Evolutionary conservation across 805 yeast species (phyloP).

Genomic region (Brettanomyces naardenensis): DNA sequence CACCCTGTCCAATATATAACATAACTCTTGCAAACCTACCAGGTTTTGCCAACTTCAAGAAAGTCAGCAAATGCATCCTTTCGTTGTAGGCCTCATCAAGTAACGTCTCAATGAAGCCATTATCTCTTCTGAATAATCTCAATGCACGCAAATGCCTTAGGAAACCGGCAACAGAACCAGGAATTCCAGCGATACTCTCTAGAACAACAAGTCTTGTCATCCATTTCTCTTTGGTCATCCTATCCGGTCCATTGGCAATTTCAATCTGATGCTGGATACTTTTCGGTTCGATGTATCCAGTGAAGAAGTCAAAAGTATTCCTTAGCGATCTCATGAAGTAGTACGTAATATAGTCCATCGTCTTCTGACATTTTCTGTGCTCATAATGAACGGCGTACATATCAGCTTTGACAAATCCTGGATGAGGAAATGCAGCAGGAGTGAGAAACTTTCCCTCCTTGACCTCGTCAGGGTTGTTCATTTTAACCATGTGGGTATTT

Average conservation of each 20-base stretch:
- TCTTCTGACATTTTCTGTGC: slow-evolving; percentile 40
- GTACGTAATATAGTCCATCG: slow-evolving; percentile 1
- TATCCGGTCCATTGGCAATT: slow-evolving; percentile 26
- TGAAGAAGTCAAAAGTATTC: slow-evolving; percentile 47
- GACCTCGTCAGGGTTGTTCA: not conserved
- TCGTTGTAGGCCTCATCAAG: slow-evolving; percentile 74
- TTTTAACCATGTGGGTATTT: slow-evolving; percentile 10
- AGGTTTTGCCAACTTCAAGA: slow-evolving; percentile 57
- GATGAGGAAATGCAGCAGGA: slow-evolving; percentile 35
- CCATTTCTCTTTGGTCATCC: slow-evolving; percentile 61
- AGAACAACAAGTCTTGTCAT: slow-evolving; percentile 52
- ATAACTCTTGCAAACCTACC: slow-evolving; percentile 45
- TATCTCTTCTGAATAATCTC: slow-evolving; percentile 54
- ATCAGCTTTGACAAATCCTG: slow-evolving; percentile 27
- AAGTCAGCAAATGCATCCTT: slow-evolving; percentile 68
- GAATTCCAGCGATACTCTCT: slow-evolving; percentile 74
- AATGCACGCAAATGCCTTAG: slow-evolving; percentile 60
- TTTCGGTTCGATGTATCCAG: slow-evolving; percentile 57
- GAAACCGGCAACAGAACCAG: slow-evolving; percentile 71
- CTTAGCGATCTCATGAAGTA: slow-evolving; percentile 37
- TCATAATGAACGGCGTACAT: slow-evolving; percentile 37
- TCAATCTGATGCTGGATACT: slow-evolving; percentile 24
- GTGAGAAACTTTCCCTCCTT: slow-evolving; percentile 17
- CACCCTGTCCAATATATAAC: slow-evolving; percentile 60
- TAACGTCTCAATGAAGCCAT: slow-evolving; percentile 69